Evolutionary conservation across 129 eudicot species (phyloP), one percentile per base, ranked within the genome.

Genomic region (Chrysanthemum seticuspe): DNA sequence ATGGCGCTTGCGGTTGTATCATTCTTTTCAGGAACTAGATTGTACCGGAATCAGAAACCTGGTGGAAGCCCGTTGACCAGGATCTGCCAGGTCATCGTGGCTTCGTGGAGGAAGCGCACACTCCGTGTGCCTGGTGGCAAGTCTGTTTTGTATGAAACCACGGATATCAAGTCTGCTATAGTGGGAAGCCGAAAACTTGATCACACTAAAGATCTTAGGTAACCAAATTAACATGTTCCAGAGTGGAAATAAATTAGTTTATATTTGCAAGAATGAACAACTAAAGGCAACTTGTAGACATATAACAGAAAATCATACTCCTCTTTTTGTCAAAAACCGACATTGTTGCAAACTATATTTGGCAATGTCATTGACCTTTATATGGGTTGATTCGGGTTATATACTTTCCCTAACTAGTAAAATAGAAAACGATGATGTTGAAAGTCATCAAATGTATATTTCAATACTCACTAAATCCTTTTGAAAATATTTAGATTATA

Each of bases 41-140:
- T 83, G 29, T 88, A 86, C 54, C 75, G 96, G 72, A 60, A 74
- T 53, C 96, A 88, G 65, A 79, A 58, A 34, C 87, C 96, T 0
- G 88, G 85, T n/a, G 96, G 96, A 1, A 88, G 96, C 57, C 91
- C 96, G 7, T 47, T 88, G 27, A 80, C 86, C 4, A 77, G 96
- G 49, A 78, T 86, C 19, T 48, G 62, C 29, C 91, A 86, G 81
- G 96, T 88, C 10, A 2, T 88, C 25, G 85, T 88, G 58, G 96
- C 91, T 0, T 82, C 91, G n/a, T 3, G 81, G 18, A 82, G 87
- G 49, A 88, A 88, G 70, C 40, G 1, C 27, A 29, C 13, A 10
- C 80, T 83, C 2, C 19, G 74, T 76, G 84, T 80, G 62, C 96
- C 91, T 2, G 61, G 40, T 57, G 87, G 86, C 36, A 72, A 76